Evolutionary conservation across 108 stramenopile species (phyloP).

Genomic region (Phaeodactylum tricornutum): DNA sequence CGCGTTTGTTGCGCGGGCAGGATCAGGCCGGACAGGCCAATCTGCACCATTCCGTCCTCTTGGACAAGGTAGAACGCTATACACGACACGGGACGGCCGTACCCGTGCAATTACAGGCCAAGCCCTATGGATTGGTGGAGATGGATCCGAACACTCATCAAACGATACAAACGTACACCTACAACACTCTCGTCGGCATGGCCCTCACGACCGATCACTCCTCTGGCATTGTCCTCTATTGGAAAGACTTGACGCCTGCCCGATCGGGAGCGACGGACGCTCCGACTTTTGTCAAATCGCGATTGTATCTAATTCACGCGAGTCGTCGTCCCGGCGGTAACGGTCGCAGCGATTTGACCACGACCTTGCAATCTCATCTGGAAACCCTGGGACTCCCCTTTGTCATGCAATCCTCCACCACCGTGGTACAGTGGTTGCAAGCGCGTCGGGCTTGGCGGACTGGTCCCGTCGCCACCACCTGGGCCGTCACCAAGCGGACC

Average conservation of each 20-base stretch:
- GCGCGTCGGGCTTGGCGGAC: conserved; percentile 6
- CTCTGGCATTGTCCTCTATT: conserved; percentile 29
- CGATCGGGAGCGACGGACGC: not conserved
- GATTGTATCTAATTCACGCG: conserved; percentile 28
- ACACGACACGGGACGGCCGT: conserved; percentile 32
- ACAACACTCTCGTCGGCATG: conserved; percentile 24
- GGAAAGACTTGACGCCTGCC: not conserved
- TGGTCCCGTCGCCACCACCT: conserved; percentile 23
- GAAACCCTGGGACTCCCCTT: conserved; percentile 20
- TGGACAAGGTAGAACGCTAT: conserved; percentile 16
- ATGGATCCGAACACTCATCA: conserved; percentile 13
- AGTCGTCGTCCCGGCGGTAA: conserved; percentile 4
- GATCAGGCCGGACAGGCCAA: conserved; percentile 1
- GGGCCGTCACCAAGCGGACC: conserved; percentile 32
- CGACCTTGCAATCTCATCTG: conserved; percentile 8
- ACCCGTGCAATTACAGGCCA: conserved; percentile 22
- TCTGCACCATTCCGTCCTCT: not conserved
- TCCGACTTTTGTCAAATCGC: too few relatives aligned
- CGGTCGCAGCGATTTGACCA: conserved; percentile 23
- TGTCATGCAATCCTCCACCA: conserved; percentile 17
- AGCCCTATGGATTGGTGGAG: conserved; percentile 38
- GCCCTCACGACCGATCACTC: conserved; percentile 34
- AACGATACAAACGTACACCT: conserved; percentile 33
- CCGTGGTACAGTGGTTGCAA: conserved; percentile 20
- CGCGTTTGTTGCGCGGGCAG: conserved; percentile 25